A percentile compares a stretch with the other conserved stretches of the same genome.
phyloP scores from a whole-genome alignment of 768 basidiomycete genomes.

The Amanita jacksonii region DNA sequence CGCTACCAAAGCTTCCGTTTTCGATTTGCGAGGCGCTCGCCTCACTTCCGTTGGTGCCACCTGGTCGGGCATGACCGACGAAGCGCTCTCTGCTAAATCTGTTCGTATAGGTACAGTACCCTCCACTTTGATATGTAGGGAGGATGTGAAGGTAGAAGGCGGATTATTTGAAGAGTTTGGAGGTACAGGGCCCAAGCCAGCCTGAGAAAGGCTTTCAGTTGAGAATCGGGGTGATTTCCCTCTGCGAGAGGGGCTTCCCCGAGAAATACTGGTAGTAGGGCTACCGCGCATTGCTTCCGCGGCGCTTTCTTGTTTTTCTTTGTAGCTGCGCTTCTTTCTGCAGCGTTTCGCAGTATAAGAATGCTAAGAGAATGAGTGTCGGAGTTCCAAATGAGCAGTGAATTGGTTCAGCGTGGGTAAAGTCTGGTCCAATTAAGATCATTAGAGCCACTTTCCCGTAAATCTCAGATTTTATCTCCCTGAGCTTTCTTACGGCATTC shows the following conservation, averaged over 20 bases:
- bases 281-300: slow-evolving; percentile 34
- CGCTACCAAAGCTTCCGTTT: slow-evolving; percentile 79
- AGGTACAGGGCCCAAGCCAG: slow-evolving; percentile 33
- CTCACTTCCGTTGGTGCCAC: slow-evolving; percentile 36
- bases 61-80: slow-evolving; percentile 26
- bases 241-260: slow-evolving; percentile 53
- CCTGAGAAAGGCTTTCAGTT: slow-evolving; percentile 36
- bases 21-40: slow-evolving; percentile 83
- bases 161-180: slow-evolving; percentile 43
- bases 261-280: slow-evolving; percentile 36
- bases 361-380: slow-evolving; percentile 33
- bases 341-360: slow-evolving; percentile 30
- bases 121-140: slow-evolving; percentile 69
- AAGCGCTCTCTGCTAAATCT: slow-evolving; percentile 28
- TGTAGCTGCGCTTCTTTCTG: slow-evolving; percentile 24
- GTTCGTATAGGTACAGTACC: slow-evolving; percentile 58
- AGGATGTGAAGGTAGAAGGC: slow-evolving; percentile 50
- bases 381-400: slow-evolving; percentile 36
- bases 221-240: slow-evolving; percentile 52
- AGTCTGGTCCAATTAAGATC: slow-evolving; percentile 13
- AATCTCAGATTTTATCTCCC: slow-evolving; percentile 2
- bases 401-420: slow-evolving; percentile 39
- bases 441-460: slow-evolving; percentile 1
- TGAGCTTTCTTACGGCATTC: too few species aligned
- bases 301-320: slow-evolving; percentile 25